Conservation (phyloP, 2,329 filamentous ascomycete genomes). For the Zasmidium citrigriseum region DNA sequence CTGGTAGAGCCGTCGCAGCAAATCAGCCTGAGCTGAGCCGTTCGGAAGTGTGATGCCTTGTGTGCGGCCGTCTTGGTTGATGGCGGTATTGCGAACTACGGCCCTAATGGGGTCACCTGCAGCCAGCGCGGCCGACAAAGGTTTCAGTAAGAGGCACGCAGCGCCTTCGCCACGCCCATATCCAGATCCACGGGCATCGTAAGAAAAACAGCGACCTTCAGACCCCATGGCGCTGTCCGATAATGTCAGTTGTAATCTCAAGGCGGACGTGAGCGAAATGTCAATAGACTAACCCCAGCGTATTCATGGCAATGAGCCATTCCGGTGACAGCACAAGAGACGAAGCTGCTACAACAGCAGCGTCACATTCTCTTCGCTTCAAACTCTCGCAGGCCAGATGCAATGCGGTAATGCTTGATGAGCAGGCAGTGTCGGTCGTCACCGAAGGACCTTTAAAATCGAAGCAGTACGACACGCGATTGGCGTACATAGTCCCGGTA, state of each 20-base stretch:
- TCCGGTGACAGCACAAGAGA: no score
- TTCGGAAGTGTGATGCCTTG: conserved; percentile 42
- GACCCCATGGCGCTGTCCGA: no score
- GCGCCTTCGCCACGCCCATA: no score
- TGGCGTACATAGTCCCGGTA: conserved; percentile 2
- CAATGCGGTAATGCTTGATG: conserved; percentile 39
- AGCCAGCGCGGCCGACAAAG: conserved; percentile 1
- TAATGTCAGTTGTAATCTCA: no score
- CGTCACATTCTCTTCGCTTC: conserved; percentile 22
- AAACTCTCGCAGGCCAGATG: conserved; percentile 34
- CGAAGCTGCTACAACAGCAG: conserved; percentile 15
- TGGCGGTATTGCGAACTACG: conserved; percentile 35
- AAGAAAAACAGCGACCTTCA: no score
- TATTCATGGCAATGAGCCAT: no score
- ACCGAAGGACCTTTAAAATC: conserved; percentile 11
- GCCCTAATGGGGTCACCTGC: conserved; percentile 30
- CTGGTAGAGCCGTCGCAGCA: no score
- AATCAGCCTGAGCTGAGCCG: conserved; percentile 35
- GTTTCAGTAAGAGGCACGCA: no score
- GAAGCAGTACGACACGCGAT: background rate
- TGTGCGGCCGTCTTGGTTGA: conserved; percentile 39
- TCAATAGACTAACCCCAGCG: no score
- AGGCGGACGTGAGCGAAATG: no score
- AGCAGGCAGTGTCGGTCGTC: conserved; percentile 47
- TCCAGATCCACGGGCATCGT: no score